phyloP scores from a whole-genome alignment of 352 stramenopile genomes.

The Globisporangium parvum region DNA sequence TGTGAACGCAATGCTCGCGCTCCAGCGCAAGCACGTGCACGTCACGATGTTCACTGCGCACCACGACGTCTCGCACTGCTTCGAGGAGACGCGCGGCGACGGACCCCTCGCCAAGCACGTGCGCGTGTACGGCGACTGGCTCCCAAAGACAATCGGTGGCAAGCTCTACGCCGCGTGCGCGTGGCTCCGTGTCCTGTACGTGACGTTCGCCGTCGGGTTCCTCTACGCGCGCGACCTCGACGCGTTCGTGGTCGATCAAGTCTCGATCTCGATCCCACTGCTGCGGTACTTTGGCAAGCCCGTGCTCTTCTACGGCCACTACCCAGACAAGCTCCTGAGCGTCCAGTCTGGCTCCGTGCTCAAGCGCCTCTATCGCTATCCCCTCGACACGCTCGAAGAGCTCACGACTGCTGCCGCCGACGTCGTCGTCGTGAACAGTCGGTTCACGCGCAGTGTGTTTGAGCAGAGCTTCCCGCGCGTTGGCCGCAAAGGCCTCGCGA shows the following conservation, averaged over 20 bases:
- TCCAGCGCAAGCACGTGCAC: conserved; percentile 74
- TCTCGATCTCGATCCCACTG: conserved; percentile 75
- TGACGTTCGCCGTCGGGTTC: conserved; percentile 64
- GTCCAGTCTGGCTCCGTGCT: conserved; percentile 48
- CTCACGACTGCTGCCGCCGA: conserved; percentile 89
- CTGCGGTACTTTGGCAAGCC: conserved; percentile 63
- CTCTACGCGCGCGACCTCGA: conserved; percentile 45
- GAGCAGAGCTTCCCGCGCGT: conserved; percentile 82
- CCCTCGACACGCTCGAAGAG: conserved; percentile 93
- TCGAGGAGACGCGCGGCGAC: conserved; percentile 88
- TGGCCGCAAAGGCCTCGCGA: conserved; percentile 34
- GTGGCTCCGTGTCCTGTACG: conserved; percentile 91
- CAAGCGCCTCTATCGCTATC: conserved; percentile 85
- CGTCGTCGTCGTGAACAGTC: conserved; percentile 94
- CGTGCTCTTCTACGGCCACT: conserved; percentile 99
- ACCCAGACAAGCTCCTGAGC: conserved; percentile 96
- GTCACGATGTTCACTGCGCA: conserved; percentile 96
- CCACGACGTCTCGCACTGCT: conserved; percentile 93
- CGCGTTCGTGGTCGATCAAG: conserved; percentile 78
- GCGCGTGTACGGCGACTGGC: conserved; percentile 90
- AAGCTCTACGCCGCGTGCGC: conserved; percentile 92
- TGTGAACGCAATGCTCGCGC: conserved; percentile 86
- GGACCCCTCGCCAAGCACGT: conserved; percentile 76
- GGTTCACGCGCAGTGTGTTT: conserved; percentile 93
- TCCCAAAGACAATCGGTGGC: conserved; percentile 88